phyloP scores from a whole-genome alignment of 75 land plant species.

The Sequoiadendron giganteum region DNA sequence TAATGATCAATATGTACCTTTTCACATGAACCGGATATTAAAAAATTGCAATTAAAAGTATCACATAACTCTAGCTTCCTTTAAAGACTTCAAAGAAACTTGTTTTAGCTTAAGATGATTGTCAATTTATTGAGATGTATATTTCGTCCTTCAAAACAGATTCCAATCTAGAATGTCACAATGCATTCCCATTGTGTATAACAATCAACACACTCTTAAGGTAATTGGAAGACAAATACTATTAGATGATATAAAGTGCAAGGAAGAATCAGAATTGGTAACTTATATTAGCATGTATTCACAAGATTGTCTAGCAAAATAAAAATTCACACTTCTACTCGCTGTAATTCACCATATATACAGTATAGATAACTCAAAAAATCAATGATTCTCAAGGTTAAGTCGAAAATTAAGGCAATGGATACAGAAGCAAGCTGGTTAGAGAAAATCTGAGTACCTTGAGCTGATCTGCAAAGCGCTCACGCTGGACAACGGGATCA shows the following conservation, averaged over 20 bases:
- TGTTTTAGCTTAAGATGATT: background rate
- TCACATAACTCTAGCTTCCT: background rate
- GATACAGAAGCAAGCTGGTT: background rate
- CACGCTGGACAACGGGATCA: slow-evolving; percentile 93
- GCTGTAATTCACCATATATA: background rate
- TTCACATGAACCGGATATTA: background rate
- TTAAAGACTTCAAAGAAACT: background rate
- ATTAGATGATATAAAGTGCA: too few relatives aligned
- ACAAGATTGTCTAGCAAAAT: too few relatives aligned
- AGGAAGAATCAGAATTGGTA: background rate
- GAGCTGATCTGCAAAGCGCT: slow-evolving; percentile 84
- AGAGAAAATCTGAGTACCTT: slow-evolving; percentile 51
- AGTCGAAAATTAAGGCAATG: background rate
- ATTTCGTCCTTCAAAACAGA: background rate
- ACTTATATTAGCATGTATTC: background rate
- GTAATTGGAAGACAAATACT: background rate
- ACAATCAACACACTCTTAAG: background rate
- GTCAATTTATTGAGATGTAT: background rate
- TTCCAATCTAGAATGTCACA: background rate
- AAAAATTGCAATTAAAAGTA: background rate
- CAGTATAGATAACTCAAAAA: background rate
- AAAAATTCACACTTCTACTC: too few relatives aligned
- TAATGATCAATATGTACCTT: too few relatives aligned
- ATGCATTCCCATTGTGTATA: background rate
- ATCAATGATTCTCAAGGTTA: background rate